Evolutionary conservation across 2,329 filamentous ascomycete species (phyloP).

Genomic region (Phaeosphaeria sp.): DNA sequence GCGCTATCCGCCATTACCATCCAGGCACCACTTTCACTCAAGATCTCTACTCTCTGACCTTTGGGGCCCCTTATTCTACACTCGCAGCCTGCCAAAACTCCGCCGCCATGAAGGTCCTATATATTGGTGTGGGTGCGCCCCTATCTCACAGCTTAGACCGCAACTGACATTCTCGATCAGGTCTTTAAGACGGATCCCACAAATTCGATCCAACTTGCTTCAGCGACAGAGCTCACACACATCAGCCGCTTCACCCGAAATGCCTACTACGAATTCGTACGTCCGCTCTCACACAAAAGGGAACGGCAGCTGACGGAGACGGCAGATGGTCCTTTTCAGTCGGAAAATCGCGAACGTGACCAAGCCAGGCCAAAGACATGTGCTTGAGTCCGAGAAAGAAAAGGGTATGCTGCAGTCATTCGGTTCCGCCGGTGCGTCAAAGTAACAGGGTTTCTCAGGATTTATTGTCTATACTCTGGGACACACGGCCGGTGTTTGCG

Average conservation of each 20-base stretch:
- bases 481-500: constrained; percentile 55
- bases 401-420: constrained; percentile 7
- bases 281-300: not conserved
- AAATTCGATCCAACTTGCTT: not conserved
- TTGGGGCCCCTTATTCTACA: not conserved
- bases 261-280: not conserved
- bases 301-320: not conserved
- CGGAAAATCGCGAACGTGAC: not conserved
- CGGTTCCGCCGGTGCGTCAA: not conserved
- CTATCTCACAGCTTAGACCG: not conserved
- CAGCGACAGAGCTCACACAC: not conserved
- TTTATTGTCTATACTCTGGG: constrained; percentile 68
- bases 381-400: not conserved
- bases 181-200: constrained; percentile 76
- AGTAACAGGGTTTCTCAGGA: constrained; percentile 49
- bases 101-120: constrained; percentile 78
- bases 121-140: constrained; percentile 75
- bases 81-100: not conserved
- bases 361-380: not conserved
- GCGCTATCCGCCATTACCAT: not conserved
- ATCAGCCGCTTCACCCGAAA: not conserved
- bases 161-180: constrained; percentile 54
- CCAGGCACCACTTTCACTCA: not conserved
- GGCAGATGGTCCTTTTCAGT: not conserved
- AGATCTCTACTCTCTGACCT: not conserved